Base-by-base conservation (phyloP, 176 grass and related monocot species). In the Lolium perenne region DNA sequence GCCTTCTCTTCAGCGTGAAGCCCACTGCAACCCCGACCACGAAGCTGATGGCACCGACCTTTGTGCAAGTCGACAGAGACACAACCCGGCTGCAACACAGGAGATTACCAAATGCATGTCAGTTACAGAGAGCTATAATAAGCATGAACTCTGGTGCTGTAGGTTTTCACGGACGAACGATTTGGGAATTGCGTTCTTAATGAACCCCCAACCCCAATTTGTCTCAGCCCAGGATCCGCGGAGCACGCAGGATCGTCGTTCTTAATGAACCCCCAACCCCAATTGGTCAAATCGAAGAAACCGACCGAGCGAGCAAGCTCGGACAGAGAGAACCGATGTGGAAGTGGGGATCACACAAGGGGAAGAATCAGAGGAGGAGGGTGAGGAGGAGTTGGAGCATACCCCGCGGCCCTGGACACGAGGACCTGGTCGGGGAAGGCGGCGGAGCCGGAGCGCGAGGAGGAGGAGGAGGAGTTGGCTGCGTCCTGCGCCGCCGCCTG, bases 1-100 rank as follows among this genome's bases (percentile, higher is more conserved):
- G 38, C 58, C 88, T 79, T 70, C 57, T 92, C 72, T 97, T 97
- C n/a, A 97, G 86, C 1, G 85, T 91, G 68, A 97, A 94, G 5
- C 92, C 92, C 60, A 91, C 95, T 53, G 91, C 66, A 0, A 97
- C 55, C 29, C 95, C 92, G 57, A 97, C 86, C 6, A 82, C 88
- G 32, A 97, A 97, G 77, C 84, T 89, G 45, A 97, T 16, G 11
- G 81, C 76, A 12, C 92, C 48, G 7, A 97, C 79, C 88, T 97
- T 97, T 10, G 87, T 85, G 51, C 95, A 97, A 10, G 92, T 83
- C 10, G 83, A 92, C 2, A 97, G 23, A 11, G 92, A 94, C 22
- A 94, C 90, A 26, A 92, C 81, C 47, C 82, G 92, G 18, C 95
- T 97, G 84, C 45, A 86, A 63, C 45, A 38, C 29, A 78, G 9